A percentile compares a stretch with the other conserved stretches of the same genome.
Conservation (phyloP, 1,139 yeast genomes). For the Blastobotrys arbuscula region DNA sequence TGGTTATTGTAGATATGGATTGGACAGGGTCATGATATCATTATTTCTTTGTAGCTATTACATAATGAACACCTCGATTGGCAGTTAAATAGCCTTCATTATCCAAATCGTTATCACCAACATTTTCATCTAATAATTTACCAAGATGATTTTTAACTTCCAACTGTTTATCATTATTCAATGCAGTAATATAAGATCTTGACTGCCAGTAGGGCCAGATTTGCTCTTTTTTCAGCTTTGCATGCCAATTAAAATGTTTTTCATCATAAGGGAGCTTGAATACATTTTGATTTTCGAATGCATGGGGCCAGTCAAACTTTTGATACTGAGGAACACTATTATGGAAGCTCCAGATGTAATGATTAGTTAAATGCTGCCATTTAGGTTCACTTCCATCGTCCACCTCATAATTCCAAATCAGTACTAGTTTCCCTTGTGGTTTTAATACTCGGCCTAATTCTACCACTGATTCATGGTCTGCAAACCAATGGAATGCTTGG, state of each 20-base stretch:
- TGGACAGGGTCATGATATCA: too few species aligned
- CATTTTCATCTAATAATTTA: slow-evolving; percentile 21
- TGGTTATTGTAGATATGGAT: too few species aligned
- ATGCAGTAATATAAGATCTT: slow-evolving; percentile 51
- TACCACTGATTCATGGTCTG: slow-evolving; percentile 43
- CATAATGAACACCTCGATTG: slow-evolving; percentile 19
- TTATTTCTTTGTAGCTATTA: neutral
- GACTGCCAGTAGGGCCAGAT: slow-evolving; percentile 54
- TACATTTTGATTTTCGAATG: slow-evolving; percentile 33
- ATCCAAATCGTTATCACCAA: slow-evolving; percentile 16
- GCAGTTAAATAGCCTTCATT: slow-evolving; percentile 14
- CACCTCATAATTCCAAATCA: slow-evolving; percentile 58
- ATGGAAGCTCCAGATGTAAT: slow-evolving; percentile 33
- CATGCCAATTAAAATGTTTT: slow-evolving; percentile 32
- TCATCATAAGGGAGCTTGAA: slow-evolving; percentile 36
- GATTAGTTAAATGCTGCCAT: slow-evolving; percentile 35
- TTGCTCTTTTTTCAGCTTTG: slow-evolving; percentile 25
- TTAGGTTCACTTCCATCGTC: slow-evolving; percentile 25
- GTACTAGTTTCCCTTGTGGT: slow-evolving; percentile 47
- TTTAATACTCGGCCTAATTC: slow-evolving; percentile 52
- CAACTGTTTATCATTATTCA: slow-evolving; percentile 38
- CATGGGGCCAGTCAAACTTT: slow-evolving; percentile 44
- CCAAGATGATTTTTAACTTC: slow-evolving; percentile 35
- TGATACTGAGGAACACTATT: slow-evolving; percentile 55
- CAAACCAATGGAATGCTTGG: slow-evolving; percentile 68